A percentile compares a stretch with the other conserved stretches of the same genome.
Conservation (phyloP, 2,329 filamentous ascomycete genomes). For the Tolypocladium pustulatum region DNA sequence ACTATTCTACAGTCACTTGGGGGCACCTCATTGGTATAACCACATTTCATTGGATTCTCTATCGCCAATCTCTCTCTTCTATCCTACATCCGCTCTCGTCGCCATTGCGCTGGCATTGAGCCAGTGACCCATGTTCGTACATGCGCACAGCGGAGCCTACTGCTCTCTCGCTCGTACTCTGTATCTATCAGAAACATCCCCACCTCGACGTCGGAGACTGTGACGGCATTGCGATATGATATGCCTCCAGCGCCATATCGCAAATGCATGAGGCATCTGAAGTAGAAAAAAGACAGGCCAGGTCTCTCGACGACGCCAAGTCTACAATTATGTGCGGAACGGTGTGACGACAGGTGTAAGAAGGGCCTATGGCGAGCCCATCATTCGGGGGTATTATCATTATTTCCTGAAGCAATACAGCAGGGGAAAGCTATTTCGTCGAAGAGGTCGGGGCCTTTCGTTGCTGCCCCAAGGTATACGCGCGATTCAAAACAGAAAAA, state of each 20-base stretch:
- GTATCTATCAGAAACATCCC: background rate
- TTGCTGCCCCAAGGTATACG: background rate
- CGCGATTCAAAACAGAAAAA: background rate
- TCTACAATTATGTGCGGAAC: background rate
- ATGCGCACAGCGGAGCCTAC: background rate
- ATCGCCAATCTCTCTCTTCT: background rate
- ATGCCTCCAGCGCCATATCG: background rate
- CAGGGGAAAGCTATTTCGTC: background rate
- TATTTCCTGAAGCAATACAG: constrained; percentile 11
- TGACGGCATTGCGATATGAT: too few species aligned
- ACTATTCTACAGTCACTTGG: background rate
- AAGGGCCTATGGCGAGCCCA: background rate
- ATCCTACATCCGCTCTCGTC: background rate
- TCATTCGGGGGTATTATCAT: constrained; percentile 19
- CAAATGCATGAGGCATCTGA: background rate
- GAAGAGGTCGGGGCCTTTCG: background rate
- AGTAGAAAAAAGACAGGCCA: background rate
- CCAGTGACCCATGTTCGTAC: background rate
- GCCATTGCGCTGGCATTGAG: background rate
- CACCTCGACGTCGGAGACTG: background rate
- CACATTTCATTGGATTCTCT: background rate
- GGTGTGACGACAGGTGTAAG: background rate
- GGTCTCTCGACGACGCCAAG: background rate
- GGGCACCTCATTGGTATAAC: background rate
- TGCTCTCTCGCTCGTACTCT: background rate